phyloP scores from a whole-genome alignment of 495 filamentous ascomycete species.

The Aspergillus indologenus region DNA sequence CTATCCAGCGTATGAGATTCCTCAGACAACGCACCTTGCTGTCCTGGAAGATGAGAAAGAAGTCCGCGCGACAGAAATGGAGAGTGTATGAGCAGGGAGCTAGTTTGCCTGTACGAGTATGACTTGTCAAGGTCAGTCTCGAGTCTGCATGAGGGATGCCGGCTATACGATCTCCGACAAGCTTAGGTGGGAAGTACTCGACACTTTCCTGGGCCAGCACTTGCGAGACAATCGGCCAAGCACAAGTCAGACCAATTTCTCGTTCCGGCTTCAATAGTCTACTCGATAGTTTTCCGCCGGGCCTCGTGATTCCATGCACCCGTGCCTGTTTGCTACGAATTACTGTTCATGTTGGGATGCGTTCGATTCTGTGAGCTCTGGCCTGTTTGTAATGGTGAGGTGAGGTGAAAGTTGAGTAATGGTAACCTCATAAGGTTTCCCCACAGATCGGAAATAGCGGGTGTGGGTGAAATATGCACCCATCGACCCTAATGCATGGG shows the following conservation, averaged over 20 bases:
- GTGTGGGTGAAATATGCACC: not conserved
- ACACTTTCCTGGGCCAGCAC: not conserved
- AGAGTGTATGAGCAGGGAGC: not conserved
- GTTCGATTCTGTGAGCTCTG: not conserved
- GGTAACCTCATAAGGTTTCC: not conserved
- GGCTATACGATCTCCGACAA: not conserved
- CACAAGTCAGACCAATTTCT: not conserved
- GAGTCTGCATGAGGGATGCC: not conserved
- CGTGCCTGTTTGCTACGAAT: not conserved
- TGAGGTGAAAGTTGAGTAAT: not conserved
- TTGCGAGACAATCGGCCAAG: not conserved
- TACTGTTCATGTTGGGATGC: not conserved
- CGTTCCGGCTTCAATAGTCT: not conserved
- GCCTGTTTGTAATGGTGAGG: not conserved
- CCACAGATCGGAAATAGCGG: not conserved
- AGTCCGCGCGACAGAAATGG: not conserved
- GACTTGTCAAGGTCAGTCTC: not conserved
- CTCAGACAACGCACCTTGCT: not conserved
- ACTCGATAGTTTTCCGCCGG: not conserved
- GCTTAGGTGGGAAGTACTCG: not conserved
- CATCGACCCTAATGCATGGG: not conserved
- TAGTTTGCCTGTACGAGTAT: not conserved
- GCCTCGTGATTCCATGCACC: not conserved
- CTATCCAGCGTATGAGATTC: not conserved
- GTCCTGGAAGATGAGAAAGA: not conserved